phyloP scores from a whole-genome alignment of 805 yeast genomes.

The Saccharomyces mikatae region DNA sequence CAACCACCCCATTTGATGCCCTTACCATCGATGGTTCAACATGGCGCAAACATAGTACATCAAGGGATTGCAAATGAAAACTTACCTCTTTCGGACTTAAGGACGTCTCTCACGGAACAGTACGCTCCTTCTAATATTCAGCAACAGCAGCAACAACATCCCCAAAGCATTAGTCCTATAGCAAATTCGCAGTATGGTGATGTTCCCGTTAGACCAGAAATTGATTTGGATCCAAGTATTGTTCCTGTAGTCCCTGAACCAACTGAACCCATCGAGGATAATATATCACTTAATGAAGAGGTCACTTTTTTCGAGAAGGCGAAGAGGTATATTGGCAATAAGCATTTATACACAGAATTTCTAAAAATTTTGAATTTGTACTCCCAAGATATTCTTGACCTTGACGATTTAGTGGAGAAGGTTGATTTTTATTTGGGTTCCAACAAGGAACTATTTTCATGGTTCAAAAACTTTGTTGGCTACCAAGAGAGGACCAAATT shows the following conservation, averaged over 20 bases:
- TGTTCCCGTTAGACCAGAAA: slow-evolving; percentile 32
- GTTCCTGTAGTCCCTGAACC: slow-evolving; percentile 87
- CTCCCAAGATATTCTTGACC: slow-evolving; percentile 85
- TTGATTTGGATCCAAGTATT: slow-evolving; percentile 52
- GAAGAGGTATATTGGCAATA: slow-evolving; percentile 79
- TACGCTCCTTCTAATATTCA: neutral
- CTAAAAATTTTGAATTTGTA: slow-evolving; percentile 79
- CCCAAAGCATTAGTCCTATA: slow-evolving; percentile 16
- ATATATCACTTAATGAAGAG: slow-evolving; percentile 70
- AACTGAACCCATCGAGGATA: slow-evolving; percentile 45
- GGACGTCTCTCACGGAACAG: neutral
- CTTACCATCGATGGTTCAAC: slow-evolving; percentile 22
- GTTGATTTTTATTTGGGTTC: slow-evolving; percentile 81
- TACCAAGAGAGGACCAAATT: slow-evolving; percentile 76
- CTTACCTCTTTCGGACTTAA: slow-evolving; percentile 1
- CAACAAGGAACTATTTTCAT: slow-evolving; percentile 66
- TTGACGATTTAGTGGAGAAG: slow-evolving; percentile 69
- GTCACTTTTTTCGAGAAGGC: slow-evolving; percentile 86
- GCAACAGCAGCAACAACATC: slow-evolving; percentile 17
- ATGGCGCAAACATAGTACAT: neutral
- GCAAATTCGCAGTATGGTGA: slow-evolving; percentile 12
- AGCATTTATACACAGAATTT: slow-evolving; percentile 86
- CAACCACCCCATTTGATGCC: slow-evolving; percentile 14
- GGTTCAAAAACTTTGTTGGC: slow-evolving; percentile 92
- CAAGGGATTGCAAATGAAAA: neutral